Conservation (phyloP, 768 basidiomycete species). For the Pilatotrama ljubarskyi region DNA sequence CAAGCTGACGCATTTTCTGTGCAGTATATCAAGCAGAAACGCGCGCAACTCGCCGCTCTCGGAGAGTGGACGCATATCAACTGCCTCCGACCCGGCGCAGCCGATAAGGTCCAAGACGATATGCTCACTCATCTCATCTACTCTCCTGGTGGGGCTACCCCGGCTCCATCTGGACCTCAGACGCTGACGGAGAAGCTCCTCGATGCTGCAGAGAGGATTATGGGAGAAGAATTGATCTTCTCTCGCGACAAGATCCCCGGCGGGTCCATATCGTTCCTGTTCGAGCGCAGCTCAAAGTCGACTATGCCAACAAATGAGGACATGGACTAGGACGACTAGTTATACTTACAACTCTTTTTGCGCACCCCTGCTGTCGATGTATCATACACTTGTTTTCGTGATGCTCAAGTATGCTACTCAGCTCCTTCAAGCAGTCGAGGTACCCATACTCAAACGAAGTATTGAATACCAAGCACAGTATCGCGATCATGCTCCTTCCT, state of each 20-base stretch:
- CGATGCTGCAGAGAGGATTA: slow-evolving; percentile 49
- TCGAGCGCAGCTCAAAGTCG: slow-evolving; percentile 55
- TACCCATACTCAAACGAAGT: background rate
- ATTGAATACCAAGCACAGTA: background rate
- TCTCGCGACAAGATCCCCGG: slow-evolving; percentile 52
- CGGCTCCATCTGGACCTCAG: slow-evolving; percentile 17
- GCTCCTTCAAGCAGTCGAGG: background rate
- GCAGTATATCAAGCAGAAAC: slow-evolving; percentile 70
- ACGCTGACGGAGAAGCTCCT: slow-evolving; percentile 37
- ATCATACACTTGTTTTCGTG: background rate
- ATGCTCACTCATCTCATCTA: slow-evolving; percentile 56
- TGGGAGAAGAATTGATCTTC: slow-evolving; percentile 33
- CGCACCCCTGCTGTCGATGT: background rate
- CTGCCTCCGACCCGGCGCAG: slow-evolving; percentile 51
- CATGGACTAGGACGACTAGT: slow-evolving; percentile 5
- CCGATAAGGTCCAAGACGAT: slow-evolving; percentile 60
- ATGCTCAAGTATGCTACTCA: background rate
- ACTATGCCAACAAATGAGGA: slow-evolving; percentile 17
- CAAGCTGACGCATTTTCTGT: slow-evolving; percentile 14
- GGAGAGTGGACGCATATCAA: slow-evolving; percentile 86
- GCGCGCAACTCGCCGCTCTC: slow-evolving; percentile 65
- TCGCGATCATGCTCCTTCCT: background rate
- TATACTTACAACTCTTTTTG: background rate
- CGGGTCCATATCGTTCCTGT: slow-evolving; percentile 75
- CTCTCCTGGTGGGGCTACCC: slow-evolving; percentile 20